A percentile compares a stretch with the other conserved stretches of the same genome.
These are phyloP conservation scores for Solanum chaucha DNA, from an alignment of 257 asterid species.

Conservation along the genomic window DNA sequence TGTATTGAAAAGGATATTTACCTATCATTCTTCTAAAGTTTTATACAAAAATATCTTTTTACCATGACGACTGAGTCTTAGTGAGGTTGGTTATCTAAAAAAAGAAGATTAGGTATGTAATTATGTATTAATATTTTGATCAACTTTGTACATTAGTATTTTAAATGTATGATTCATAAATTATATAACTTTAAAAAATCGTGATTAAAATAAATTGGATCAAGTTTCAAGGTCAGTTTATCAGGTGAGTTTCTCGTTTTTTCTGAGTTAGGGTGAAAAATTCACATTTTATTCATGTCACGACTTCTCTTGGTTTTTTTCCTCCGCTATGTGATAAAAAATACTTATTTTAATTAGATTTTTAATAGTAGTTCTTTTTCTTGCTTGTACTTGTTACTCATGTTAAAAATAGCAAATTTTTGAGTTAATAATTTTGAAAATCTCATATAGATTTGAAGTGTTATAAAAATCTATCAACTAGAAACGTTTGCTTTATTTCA, in stretches of 20 bases:
- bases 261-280: background rate
- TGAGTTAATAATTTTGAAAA: background rate
- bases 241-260: background rate
- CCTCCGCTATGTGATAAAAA: background rate
- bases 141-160: background rate
- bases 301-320: background rate
- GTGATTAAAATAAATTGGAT: background rate
- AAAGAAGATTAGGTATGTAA: background rate
- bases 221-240: rapidly evolving
- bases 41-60: background rate
- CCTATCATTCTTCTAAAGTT: background rate
- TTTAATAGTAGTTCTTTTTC: background rate
- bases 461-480: background rate
- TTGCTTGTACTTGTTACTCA: background rate
- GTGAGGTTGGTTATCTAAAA: background rate
- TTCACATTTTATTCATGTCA: background rate
- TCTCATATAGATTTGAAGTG: background rate
- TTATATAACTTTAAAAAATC: background rate
- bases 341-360: background rate
- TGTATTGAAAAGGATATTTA: background rate
- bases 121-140: background rate
- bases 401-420: background rate
- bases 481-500: background rate
- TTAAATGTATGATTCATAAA: background rate
- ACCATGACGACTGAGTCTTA: background rate